Percentiles rank a stretch among this genome's conserved stretches.
phyloP scores from a whole-genome alignment of 495 filamentous ascomycete species.

The Rostrohypoxylon terebratum region DNA sequence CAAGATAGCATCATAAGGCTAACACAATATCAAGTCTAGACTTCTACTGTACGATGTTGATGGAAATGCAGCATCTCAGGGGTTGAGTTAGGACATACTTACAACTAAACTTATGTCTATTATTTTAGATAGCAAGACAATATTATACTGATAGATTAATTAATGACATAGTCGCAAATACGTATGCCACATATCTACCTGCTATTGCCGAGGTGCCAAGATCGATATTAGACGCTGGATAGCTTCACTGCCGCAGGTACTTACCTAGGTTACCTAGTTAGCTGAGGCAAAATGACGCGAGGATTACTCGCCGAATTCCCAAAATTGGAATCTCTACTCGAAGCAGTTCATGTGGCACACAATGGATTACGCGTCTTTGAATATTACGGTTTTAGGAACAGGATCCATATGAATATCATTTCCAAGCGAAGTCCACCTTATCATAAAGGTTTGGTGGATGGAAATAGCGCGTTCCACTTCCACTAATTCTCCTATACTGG shows the following conservation, averaged over 20 bases:
- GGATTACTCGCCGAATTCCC: not conserved
- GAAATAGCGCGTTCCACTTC: not conserved
- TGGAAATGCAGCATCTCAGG: not conserved
- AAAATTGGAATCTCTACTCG: not conserved
- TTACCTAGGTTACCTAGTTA: too few species aligned
- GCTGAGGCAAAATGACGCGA: not conserved
- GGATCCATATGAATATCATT: not conserved
- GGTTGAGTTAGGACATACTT: not conserved
- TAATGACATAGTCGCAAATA: not conserved
- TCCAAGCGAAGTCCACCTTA: not conserved
- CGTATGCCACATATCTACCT: not conserved
- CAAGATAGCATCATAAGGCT: not conserved
- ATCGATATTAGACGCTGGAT: not conserved
- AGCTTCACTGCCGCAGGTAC: not conserved
- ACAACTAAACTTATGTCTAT: not conserved
- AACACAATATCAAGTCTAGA: not conserved
- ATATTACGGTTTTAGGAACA: not conserved
- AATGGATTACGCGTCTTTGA: constrained; percentile 2
- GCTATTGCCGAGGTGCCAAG: not conserved
- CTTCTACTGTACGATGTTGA: not conserved
- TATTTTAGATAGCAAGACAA: not conserved
- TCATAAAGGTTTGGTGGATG: not conserved
- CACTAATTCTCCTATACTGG: not conserved
- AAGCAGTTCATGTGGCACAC: not conserved
- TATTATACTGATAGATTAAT: not conserved